Percentiles rank a stretch among this genome's conserved stretches.
These are phyloP conservation scores for Heliamphora pulchella DNA, from an alignment of 179 eudicot species.

Conservation along the genomic window DNA sequence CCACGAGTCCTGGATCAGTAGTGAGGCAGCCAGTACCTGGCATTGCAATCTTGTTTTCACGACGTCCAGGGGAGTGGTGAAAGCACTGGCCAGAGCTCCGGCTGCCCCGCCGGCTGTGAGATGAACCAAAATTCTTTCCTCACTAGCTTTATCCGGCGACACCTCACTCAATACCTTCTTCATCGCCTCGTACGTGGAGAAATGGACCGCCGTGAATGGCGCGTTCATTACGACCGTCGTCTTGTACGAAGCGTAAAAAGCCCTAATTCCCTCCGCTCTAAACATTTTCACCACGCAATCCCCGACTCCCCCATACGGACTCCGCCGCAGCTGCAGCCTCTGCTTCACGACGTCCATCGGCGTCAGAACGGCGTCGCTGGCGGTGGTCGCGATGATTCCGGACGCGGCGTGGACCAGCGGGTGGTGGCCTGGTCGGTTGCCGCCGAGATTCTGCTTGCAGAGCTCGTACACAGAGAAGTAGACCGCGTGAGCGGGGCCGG, in stretches of 20 bases:
- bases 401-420: slow-evolving; percentile 49
- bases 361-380: slow-evolving; percentile 74
- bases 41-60: slow-evolving; percentile 90
- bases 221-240: slow-evolving; percentile 87
- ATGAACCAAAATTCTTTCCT: slow-evolving; percentile 64
- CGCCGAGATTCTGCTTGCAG: slow-evolving; percentile 40
- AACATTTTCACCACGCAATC: slow-evolving; percentile 62
- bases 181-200: slow-evolving; percentile 80
- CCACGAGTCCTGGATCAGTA: neutral
- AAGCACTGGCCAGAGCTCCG: slow-evolving; percentile 65
- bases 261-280: slow-evolving; percentile 68
- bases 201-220: slow-evolving; percentile 78
- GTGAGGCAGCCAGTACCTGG: slow-evolving; percentile 38
- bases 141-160: slow-evolving; percentile 43
- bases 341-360: slow-evolving; percentile 97
- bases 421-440: slow-evolving; percentile 31
- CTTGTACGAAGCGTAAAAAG: slow-evolving; percentile 73
- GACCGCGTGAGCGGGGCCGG: slow-evolving; percentile 92
- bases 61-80: slow-evolving; percentile 83
- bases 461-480: slow-evolving; percentile 65
- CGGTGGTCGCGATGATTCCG: slow-evolving; percentile 70
- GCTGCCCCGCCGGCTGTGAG: slow-evolving; percentile 87
- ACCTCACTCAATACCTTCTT: slow-evolving; percentile 58
- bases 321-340: slow-evolving; percentile 62
- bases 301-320: slow-evolving; percentile 61